Evolutionary conservation across 805 yeast species (phyloP), one percentile per base, ranked within the genome.

Genomic region (Cyberlindnera amylophila): DNA sequence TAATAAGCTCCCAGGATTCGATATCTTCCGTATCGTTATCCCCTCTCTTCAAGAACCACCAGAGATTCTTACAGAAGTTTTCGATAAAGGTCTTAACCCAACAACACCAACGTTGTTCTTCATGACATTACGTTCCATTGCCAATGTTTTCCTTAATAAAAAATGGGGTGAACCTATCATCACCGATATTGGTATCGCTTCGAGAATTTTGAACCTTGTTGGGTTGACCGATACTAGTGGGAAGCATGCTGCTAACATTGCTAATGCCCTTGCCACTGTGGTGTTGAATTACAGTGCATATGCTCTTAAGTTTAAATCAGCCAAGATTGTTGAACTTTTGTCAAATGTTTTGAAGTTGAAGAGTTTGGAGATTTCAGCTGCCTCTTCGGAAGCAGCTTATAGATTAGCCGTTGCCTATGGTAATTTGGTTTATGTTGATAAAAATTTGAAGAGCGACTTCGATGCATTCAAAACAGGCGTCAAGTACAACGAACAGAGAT

Each of bases 301-400:
- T 34, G 54, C 65, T 4, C 49, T 59, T 9, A 63, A 61, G 41
- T 59, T 57, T 23, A 56, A 63, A 13, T 54, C 60, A 8, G 16
- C 40, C 5, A 63, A 57, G 23, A 53, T 64, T 41, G 47, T 63
- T 2, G 61, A 66, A 14, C 49, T 59, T 18, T 32, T 70, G 12
- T 48, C 62, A 3, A 63, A 59, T 16, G 55, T 57, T 1, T 36
- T 66, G 10, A 58, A 61, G 27, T 44, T 47, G 0, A 59, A 59
- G 21, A 62, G 64, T 8, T 45, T 50, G 2, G 56, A 55, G 23
- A 41, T 67, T 6, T 47, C 59, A 9, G 59, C 55, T 28, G 53
- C 63, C 1, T 74, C 74, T 30, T 72, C 78, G 31, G 96, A 86
- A 60, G 77, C 89, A 2, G 76, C 79, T 0, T 86, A 86, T 59